Evolutionary conservation across 2,329 filamentous ascomycete species (phyloP).

Genomic region (Hymenoscyphus fructigenus): DNA sequence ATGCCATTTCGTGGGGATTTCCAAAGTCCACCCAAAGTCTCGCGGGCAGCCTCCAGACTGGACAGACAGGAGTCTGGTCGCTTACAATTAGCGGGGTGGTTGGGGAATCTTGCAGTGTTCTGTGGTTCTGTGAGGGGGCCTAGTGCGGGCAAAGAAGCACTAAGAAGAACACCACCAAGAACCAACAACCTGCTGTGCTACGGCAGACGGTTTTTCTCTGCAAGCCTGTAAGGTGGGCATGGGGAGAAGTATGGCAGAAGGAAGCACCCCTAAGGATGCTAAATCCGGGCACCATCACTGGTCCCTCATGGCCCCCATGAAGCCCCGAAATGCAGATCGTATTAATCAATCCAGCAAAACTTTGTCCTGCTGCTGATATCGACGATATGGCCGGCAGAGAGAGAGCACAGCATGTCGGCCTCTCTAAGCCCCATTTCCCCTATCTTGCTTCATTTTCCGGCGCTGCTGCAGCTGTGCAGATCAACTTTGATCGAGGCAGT

Average conservation of each 20-base stretch:
- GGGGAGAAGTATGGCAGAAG: background rate
- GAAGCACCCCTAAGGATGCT: background rate
- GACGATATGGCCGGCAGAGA: background rate
- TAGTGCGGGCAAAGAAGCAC: no score
- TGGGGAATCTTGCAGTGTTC: constrained; percentile 1
- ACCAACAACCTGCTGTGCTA: background rate
- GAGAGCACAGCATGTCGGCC: background rate
- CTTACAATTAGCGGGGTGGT: background rate
- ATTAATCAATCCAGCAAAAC: constrained; percentile 2
- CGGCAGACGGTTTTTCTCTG: background rate
- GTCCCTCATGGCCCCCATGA: background rate
- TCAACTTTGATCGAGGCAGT: background rate
- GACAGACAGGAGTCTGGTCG: background rate
- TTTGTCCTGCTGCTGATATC: background rate
- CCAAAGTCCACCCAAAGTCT: background rate
- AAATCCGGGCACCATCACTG: background rate
- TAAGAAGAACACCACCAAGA: background rate
- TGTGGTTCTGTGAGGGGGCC: background rate
- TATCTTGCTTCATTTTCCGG: background rate
- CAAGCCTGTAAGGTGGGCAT: background rate
- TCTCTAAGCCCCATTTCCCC: background rate
- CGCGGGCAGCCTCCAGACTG: background rate
- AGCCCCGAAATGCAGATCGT: background rate
- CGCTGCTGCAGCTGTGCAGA: background rate
- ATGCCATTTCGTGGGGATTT: constrained; percentile 6